Percentiles rank a stretch among this genome's conserved stretches.
Conservation (phyloP, 805 yeast genomes). For the Saccharomycopsis olivae region DNA sequence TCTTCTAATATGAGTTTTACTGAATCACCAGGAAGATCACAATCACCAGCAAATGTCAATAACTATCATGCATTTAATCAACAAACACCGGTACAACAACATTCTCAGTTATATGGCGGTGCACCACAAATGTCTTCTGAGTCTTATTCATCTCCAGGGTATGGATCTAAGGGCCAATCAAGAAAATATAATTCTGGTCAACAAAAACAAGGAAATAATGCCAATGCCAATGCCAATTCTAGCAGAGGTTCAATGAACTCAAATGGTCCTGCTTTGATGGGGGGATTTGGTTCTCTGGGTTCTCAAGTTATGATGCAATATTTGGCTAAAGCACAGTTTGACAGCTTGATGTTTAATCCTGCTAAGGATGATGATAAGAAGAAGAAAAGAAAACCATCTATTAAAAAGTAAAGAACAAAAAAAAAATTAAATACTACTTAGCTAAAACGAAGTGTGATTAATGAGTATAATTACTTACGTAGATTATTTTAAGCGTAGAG, state of each 20-base stretch:
- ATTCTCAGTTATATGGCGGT: constrained; percentile 1
- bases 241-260: neutral
- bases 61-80: neutral
- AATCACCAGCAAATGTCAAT: neutral
- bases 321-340: constrained; percentile 61
- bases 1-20: neutral
- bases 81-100: constrained; percentile 3
- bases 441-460: too few relatives aligned
- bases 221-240: too few relatives aligned
- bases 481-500: too few relatives aligned
- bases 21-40: neutral
- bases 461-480: too few relatives aligned
- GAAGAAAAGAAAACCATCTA: neutral
- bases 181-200: neutral
- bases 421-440: too few relatives aligned
- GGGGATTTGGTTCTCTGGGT: constrained; percentile 26
- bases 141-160: constrained; percentile 1
- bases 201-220: neutral
- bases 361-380: constrained; percentile 1
- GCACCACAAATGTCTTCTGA: neutral
- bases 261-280: neutral
- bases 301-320: constrained; percentile 74
- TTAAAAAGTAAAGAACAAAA: too few relatives aligned
- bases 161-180: constrained; percentile 4
- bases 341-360: constrained; percentile 33